Base-by-base conservation (phyloP, 78 protist species). In the Corallochytrium limacisporum region DNA sequence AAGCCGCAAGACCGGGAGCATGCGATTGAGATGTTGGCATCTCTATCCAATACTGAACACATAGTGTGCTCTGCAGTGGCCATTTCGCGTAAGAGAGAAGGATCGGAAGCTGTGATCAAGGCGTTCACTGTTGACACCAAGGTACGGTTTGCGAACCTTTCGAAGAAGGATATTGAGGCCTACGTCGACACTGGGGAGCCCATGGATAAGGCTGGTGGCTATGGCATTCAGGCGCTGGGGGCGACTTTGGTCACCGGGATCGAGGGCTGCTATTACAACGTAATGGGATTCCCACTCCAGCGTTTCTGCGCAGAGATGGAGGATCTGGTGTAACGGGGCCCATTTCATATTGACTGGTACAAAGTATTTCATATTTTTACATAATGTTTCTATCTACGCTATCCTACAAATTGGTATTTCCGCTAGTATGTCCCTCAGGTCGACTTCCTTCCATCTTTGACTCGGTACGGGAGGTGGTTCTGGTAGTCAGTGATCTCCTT, bases 191-290 rank as follows among this genome's bases (percentile, higher is more conserved):
- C 70, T 3, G 63, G 63, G n/a, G 79, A 74, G 79, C 72, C 79
- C 28, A 63, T 63, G 75, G 82, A 76, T 16, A 72, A 69, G 31
- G 81, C 81, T 7, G 81, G 81, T 7, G 54, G 61, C n/a, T 78
- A 78, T 40, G 78, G 78, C 32, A 62, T 62, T 38, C 83, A 78
- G 44, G 78, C 79, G 10, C 3, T 48, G 44, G 83, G 71, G 26
- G 70, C 51, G 6, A 20, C 39, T 5, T 46, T 78, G 13, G 73
- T 78, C 33, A 31, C 32, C 37, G 24, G 43, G 7, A 62, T 78
- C 20, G 65, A 62, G 3, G 83, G 83, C 35, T 55, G 67, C 44
- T 66, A 61, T 33, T 55, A 24, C 46, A 69, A 76, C 37, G 74
- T 76, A 4, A 60, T 74, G 28, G 79, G 79, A 4, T 63, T 74